Evolutionary conservation across 139 green algal species (phyloP).

Genomic region (Coccomyxa sp.): DNA sequence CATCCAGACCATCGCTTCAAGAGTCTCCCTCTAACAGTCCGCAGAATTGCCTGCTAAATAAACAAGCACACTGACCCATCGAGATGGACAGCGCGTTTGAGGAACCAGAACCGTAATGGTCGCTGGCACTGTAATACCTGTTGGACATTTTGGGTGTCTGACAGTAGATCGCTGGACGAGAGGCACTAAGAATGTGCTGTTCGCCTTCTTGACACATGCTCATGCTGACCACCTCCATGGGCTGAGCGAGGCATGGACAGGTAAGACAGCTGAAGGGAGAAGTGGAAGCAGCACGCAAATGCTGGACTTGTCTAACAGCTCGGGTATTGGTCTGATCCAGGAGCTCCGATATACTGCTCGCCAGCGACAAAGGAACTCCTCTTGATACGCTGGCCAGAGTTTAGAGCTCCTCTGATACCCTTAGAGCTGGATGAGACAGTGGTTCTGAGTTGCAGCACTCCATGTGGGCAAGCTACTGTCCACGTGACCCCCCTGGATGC

Average conservation of each 20-base stretch:
- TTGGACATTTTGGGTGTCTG: background rate
- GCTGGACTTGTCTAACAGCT: background rate
- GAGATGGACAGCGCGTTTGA: background rate
- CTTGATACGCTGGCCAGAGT: slow-evolving; percentile 4
- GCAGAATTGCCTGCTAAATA: background rate
- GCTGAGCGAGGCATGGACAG: slow-evolving; percentile 16
- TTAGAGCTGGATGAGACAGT: background rate
- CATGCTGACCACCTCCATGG: slow-evolving; percentile 31
- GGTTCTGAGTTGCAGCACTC: background rate
- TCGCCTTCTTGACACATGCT: slow-evolving; percentile 33
- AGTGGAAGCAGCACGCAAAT: background rate
- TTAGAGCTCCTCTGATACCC: background rate
- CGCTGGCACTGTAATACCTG: background rate
- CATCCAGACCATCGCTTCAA: background rate
- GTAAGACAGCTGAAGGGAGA: background rate
- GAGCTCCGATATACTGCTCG: slow-evolving; percentile 21
- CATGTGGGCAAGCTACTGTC: background rate
- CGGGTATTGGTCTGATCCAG: background rate
- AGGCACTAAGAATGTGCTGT: background rate
- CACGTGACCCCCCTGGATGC: slow-evolving; percentile 24
- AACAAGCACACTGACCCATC: background rate
- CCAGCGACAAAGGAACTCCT: slow-evolving; percentile 14
- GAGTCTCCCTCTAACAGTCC: background rate
- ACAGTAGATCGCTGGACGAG: slow-evolving; percentile 4
- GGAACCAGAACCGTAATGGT: background rate